These are phyloP conservation scores for Colletotrichum musae DNA, from an alignment of 2,329 filamentous ascomycete genomes.

Conservation along the genomic window DNA sequence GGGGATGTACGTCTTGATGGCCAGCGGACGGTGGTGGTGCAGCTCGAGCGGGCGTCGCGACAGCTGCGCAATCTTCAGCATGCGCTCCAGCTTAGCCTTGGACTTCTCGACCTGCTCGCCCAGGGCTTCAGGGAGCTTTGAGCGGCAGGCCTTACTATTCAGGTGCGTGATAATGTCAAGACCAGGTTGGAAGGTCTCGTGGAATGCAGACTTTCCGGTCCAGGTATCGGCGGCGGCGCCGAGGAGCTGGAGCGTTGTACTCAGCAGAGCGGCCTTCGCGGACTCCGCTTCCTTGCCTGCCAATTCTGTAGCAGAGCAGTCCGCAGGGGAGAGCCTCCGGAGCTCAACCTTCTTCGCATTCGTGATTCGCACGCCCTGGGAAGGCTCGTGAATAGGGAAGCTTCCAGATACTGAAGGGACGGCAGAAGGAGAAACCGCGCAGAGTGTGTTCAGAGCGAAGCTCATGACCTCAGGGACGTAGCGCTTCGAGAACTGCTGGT, in stretches of 20 bases:
- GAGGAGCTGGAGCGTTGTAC: slow-evolving; percentile 76
- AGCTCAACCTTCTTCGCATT: slow-evolving; percentile 56
- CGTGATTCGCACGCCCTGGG: slow-evolving; percentile 65
- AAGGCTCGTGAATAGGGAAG: slow-evolving; percentile 74
- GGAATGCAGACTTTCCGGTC: slow-evolving; percentile 80
- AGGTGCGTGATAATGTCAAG: slow-evolving; percentile 73
- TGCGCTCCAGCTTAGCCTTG: slow-evolving; percentile 62
- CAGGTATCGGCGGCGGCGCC: slow-evolving; percentile 80
- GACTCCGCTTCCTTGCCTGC: slow-evolving; percentile 45
- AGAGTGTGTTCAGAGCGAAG: slow-evolving; percentile 83
- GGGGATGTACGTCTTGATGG: slow-evolving; percentile 89
- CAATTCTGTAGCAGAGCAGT: slow-evolving; percentile 60
- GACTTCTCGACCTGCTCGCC: slow-evolving; percentile 58
- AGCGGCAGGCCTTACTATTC: slow-evolving; percentile 63
- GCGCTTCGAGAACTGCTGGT: slow-evolving; percentile 86
- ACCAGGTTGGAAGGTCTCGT: slow-evolving; percentile 82
- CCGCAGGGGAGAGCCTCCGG: slow-evolving; percentile 71
- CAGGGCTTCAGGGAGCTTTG: slow-evolving; percentile 64
- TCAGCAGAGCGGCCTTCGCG: slow-evolving; percentile 72
- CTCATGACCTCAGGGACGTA: slow-evolving; percentile 92
- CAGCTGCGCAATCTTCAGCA: slow-evolving; percentile 74
- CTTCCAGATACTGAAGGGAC: slow-evolving; percentile 62
- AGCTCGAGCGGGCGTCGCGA: slow-evolving; percentile 85
- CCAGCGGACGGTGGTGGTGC: slow-evolving; percentile 88
- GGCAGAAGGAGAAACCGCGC: slow-evolving; percentile 73